Conservation (phyloP, 257 asterid species). For the Oldenlandia corymbosa region DNA sequence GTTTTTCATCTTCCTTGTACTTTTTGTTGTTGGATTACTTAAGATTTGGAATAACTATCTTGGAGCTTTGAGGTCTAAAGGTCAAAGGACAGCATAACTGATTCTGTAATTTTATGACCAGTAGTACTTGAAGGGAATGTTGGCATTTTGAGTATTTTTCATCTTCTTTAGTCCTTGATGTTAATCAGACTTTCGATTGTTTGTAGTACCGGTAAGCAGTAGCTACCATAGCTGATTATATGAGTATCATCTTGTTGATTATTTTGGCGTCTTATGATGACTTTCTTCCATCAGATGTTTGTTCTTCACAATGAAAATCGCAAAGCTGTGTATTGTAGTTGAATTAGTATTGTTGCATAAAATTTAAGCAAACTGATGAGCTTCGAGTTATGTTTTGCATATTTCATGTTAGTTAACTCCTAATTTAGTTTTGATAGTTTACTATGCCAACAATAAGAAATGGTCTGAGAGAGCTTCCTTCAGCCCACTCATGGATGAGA, state of each 20-base stretch:
- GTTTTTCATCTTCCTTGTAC: background rate
- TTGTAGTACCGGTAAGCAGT: background rate
- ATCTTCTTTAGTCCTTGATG: background rate
- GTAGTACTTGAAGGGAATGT: background rate
- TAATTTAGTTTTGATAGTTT: too few species aligned
- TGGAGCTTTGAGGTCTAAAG: background rate
- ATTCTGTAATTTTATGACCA: too few species aligned
- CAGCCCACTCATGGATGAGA: slow-evolving; percentile 93
- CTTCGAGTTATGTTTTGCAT: background rate
- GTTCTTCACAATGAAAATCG: background rate
- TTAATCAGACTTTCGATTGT: background rate
- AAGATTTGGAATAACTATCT: background rate
- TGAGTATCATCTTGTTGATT: background rate
- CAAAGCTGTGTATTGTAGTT: background rate
- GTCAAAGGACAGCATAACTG: too few species aligned
- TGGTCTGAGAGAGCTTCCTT: slow-evolving; percentile 77
- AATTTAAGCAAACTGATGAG: background rate
- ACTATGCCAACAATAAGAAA: too few species aligned
- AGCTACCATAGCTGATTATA: background rate
- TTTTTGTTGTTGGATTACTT: slow-evolving; percentile 6
- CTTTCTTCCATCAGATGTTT: background rate
- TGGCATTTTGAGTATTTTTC: background rate
- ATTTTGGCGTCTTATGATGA: background rate
- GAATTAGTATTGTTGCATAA: background rate
- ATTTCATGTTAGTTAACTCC: too few species aligned